phyloP scores from a whole-genome alignment of 768 basidiomycete genomes.

The Candolleomyces aberdarensis region DNA sequence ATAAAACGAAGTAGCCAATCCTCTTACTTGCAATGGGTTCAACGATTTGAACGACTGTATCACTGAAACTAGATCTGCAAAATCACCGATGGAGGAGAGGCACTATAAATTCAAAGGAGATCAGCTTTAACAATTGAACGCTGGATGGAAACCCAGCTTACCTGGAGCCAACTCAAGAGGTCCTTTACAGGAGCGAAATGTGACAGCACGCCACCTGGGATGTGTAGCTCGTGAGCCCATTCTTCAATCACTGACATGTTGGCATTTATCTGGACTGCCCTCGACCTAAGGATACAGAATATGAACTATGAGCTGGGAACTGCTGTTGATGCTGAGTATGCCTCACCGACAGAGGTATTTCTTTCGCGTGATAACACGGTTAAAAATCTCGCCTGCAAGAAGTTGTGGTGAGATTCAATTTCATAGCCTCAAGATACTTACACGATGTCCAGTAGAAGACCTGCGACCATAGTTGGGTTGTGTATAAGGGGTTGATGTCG shows the following conservation, averaged over 20 bases:
- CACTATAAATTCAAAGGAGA: constrained; percentile 42
- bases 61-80: constrained; percentile 83
- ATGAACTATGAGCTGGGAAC: neutral
- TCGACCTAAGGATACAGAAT: constrained; percentile 45
- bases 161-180: constrained; percentile 84
- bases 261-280: constrained; percentile 86
- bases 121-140: neutral
- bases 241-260: constrained; percentile 86
- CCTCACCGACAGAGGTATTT: constrained; percentile 87
- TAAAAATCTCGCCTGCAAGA: constrained; percentile 73
- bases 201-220: constrained; percentile 73
- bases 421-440: constrained; percentile 35
- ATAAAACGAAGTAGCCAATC: neutral
- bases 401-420: constrained; percentile 1
- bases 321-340: neutral
- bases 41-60: constrained; percentile 84
- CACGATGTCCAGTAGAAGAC: constrained; percentile 98
- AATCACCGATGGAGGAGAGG: constrained; percentile 83
- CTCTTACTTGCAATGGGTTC: constrained; percentile 83
- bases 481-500: constrained; percentile 85
- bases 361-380: constrained; percentile 84
- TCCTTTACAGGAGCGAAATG: constrained; percentile 87
- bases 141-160: constrained; percentile 22
- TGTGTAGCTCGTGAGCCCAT: constrained; percentile 80
- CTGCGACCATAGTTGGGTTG: constrained; percentile 92